A percentile compares a stretch with the other conserved stretches of the same genome.
Evolutionary conservation across 495 filamentous ascomycete species (phyloP).

Genomic region (Patellaria atrata): DNA sequence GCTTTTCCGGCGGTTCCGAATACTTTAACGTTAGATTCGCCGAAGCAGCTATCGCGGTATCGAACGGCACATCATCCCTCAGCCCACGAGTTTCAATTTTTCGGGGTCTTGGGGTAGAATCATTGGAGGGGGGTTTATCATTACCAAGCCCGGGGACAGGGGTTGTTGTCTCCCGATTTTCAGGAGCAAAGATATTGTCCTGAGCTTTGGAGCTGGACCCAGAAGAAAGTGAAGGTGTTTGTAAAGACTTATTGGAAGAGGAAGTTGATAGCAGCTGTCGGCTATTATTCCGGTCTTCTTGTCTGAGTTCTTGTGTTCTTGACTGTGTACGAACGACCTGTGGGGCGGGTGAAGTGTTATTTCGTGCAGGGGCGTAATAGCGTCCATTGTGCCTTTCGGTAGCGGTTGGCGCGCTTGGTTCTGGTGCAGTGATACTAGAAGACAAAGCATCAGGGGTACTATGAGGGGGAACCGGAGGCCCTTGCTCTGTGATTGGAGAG

Average conservation of each 20-base stretch:
- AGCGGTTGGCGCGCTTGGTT: too few species aligned
- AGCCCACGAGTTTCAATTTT: not conserved
- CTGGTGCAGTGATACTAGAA: not conserved
- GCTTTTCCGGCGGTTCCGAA: not conserved
- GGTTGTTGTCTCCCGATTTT: not conserved
- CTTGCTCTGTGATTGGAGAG: conserved; percentile 6
- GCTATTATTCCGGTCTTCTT: too few species aligned
- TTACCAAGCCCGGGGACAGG: not conserved
- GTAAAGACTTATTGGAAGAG: not conserved
- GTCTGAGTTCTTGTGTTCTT: too few species aligned
- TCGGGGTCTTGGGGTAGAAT: not conserved
- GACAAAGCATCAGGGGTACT: not conserved
- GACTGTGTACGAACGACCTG: too few species aligned
- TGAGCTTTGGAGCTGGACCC: not conserved
- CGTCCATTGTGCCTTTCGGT: too few species aligned
- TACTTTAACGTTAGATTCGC: not conserved
- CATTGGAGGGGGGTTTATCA: too few species aligned
- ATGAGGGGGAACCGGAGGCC: conserved; percentile 13
- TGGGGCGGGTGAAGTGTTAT: too few species aligned
- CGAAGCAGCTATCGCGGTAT: not conserved
- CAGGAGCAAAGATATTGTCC: not conserved
- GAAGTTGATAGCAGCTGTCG: conserved; percentile 15
- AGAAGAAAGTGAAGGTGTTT: not conserved
- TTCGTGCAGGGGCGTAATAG: too few species aligned
- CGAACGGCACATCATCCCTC: conserved; percentile 1